Conservation (phyloP, 352 stramenopile species). For the Plasmopara halstedii region DNA sequence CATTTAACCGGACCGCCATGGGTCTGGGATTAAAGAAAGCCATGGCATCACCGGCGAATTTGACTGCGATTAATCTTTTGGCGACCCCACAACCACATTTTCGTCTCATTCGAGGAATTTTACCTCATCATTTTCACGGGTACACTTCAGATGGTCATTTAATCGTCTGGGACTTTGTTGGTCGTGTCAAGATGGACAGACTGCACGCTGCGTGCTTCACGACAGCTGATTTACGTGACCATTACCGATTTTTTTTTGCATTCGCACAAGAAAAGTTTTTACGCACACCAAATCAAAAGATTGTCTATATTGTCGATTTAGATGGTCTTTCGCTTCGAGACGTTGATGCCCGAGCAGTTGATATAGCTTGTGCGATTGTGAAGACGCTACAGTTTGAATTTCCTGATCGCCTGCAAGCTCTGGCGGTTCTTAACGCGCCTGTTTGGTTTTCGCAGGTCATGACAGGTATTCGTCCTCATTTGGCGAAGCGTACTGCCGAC, state of each 20-base stretch:
- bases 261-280: conserved; percentile 67
- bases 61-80: conserved; percentile 28
- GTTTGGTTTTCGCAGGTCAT: conserved; percentile 83
- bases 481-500: conserved; percentile 56
- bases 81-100: conserved; percentile 59
- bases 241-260: conserved; percentile 74
- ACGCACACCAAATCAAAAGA: conserved; percentile 46
- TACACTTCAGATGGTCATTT: conserved; percentile 62
- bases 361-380: conserved; percentile 45
- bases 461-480: conserved; percentile 36
- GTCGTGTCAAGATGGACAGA: conserved; percentile 73
- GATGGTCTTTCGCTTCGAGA: conserved; percentile 67
- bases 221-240: conserved; percentile 53
- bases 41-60: conserved; percentile 22
- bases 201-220: conserved; percentile 59
- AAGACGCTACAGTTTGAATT: conserved; percentile 52
- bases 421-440: conserved; percentile 60
- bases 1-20: conserved; percentile 38
- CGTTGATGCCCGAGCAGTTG: conserved; percentile 59
- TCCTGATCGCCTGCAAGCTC: conserved; percentile 46
- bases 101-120: conserved; percentile 53
- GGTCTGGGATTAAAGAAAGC: conserved; percentile 38
- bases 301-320: conserved; percentile 75
- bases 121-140: conserved; percentile 73
- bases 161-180: conserved; percentile 72